phyloP scores from a whole-genome alignment of 2,329 filamentous ascomycete species.

The Sarocladium strictum region DNA sequence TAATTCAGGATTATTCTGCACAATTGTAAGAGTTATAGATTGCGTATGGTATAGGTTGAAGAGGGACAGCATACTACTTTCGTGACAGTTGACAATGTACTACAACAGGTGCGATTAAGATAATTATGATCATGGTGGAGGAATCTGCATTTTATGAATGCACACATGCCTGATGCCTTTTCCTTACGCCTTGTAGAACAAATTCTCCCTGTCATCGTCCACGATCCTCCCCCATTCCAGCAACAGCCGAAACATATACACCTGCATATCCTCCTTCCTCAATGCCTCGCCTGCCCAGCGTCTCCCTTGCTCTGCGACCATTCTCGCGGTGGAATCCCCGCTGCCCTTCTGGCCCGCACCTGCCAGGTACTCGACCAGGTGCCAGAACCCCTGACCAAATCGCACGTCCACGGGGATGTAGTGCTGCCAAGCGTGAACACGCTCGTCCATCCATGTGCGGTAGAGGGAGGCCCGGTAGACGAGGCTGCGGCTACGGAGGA shows the following conservation, averaged over 20 bases:
- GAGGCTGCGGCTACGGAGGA: constrained; percentile 58
- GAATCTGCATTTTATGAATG: too few relatives aligned
- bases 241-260: constrained; percentile 67
- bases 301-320: constrained; percentile 29
- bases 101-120: too few relatives aligned
- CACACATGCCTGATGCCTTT: too few relatives aligned
- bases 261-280: constrained; percentile 65
- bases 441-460: constrained; percentile 58
- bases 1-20: too few relatives aligned
- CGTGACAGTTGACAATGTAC: too few relatives aligned
- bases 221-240: constrained; percentile 64
- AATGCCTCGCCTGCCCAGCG: constrained; percentile 53
- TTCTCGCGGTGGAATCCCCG: constrained; percentile 15
- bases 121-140: too few relatives aligned
- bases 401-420: constrained; percentile 55
- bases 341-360: not conserved
- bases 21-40: too few relatives aligned
- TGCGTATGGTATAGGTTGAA: too few relatives aligned
- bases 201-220: constrained; percentile 43
- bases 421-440: constrained; percentile 56
- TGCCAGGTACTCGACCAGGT: constrained; percentile 32
- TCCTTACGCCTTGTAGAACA: constrained; percentile 20
- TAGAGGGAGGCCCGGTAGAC: constrained; percentile 60
- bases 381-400: constrained; percentile 52
- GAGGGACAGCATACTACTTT: too few relatives aligned